Base-by-base conservation (phyloP, 2,329 filamentous ascomycete genomes). In the Colletotrichum cereale region DNA sequence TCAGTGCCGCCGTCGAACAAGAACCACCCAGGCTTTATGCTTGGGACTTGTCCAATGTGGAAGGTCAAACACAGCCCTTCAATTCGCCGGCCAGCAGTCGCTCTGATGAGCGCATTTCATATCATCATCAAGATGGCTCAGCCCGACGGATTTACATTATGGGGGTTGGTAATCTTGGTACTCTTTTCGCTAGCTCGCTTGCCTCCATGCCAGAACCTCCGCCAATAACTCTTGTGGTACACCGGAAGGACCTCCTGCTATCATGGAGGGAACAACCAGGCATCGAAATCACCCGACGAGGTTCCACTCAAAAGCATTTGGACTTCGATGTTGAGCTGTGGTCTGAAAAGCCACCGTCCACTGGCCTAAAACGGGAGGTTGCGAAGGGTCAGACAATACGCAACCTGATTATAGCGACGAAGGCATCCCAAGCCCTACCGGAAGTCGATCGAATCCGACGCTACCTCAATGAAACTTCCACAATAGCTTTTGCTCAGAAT, bases 401-500 rank as follows among this genome's bases (percentile, higher is more conserved):
- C 73, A 93, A 94, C 77, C 86, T 98, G 52, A 90, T 98, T 73
- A 83, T 98, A 31, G 87, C 93, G 3, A 93, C 92, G 38, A 98
- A 97, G 81, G 89, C 94, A 0, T 83, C 88, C 3, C 83, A 88
- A 47, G 93, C 93, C 0, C 80, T 93, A n/a, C 82, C 86, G 1
- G 91, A 93, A 50, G 81, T 86, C 6, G 85, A 86, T 62, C 79
- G 84, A 24, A 81, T 97, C 18, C 84, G 88, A 8, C 81, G 88
- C 1, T 88, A 97, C 63, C 86, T 91, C 2, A 86, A 90, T 73
- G 80, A 83, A 3, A 80, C 86, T 4, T 93, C 91, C n/a, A 92
- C 93, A 0, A 89, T 98, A n/a, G 86, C 92, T 16, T 93, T 98
- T 76, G 83, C 94, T 31, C 95, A 98, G 76, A 97, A 97, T 76